Conservation (phyloP, 73 alveolate genomes). For the Durusdinium trenchii region DNA sequence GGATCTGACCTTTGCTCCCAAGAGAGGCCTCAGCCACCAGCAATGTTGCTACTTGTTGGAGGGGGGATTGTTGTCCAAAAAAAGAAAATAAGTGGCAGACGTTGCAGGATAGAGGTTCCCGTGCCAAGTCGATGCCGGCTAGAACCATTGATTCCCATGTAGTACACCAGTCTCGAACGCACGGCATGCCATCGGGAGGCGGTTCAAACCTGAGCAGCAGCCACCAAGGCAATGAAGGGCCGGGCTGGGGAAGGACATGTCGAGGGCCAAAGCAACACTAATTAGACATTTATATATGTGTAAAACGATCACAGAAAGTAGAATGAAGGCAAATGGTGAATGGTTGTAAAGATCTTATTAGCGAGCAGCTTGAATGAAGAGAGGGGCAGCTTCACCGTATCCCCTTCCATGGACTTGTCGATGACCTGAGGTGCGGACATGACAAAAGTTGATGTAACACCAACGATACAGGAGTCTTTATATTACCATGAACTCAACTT, state of each 20-base stretch:
- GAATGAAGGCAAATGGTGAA: too few species aligned
- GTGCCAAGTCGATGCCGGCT: background rate
- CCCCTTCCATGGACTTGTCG: background rate
- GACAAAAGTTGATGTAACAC: background rate
- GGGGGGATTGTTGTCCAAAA: too few species aligned
- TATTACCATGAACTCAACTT: too few species aligned
- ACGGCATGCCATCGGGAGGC: conserved; percentile 38
- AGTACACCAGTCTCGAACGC: background rate
- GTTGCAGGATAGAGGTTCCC: background rate
- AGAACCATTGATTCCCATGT: background rate
- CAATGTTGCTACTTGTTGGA: too few species aligned
- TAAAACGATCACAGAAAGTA: background rate
- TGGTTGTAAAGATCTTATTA: too few species aligned
- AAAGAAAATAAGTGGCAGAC: background rate
- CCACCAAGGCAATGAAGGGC: too few species aligned
- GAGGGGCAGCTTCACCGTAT: background rate
- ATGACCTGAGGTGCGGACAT: background rate
- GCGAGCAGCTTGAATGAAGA: background rate
- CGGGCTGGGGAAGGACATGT: too few species aligned
- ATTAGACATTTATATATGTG: too few species aligned
- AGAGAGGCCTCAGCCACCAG: too few species aligned
- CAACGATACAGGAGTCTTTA: background rate
- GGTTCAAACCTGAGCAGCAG: background rate
- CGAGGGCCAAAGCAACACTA: too few species aligned
- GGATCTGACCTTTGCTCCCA: too few species aligned